Base-by-base conservation (phyloP, 164 flowering plant genomes). In the Euptelea pleiosperma region DNA sequence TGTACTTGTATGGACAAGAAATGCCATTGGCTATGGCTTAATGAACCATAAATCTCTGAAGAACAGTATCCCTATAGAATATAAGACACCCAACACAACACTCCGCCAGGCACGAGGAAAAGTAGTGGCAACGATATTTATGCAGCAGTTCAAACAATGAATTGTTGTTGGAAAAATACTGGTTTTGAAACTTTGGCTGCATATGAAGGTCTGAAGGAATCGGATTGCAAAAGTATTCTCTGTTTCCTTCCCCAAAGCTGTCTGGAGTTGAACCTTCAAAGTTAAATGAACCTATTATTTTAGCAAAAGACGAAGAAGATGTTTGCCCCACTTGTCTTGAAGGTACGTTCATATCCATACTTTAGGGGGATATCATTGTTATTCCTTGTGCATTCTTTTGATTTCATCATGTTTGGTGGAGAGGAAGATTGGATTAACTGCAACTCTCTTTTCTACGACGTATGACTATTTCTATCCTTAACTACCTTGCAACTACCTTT, bases 301-400 rank as follows among this genome's bases (percentile, higher is more conserved):
- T 62, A 16, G 50, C 61, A 19, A 49, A 44, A 26, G 88, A 85
- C n/a, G 90, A 86, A 60, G 96, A 86, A 71, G 93, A 89, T 70
- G 70, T 61, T 52, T 89, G 97, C 66, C 94, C 94, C 29, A 87
- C 80, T 45, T 90, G 97, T 74, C 81, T 90, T 64, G 97, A 90
- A 85, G 97, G 97, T 89, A n/a, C n/a, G n/a, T 10, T 25, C 21
- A 22, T 22, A 25, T 48, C 46, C 28, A 3, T 15, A 15, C 21
- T 56, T 33, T 8, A 9, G 48, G 43, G n/a, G 8, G n/a, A 46
- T 36, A 25, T 4, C 33, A 31, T 30, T 57, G 21, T 34, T 9
- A 7, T 31, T 18, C 22, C 46, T 18, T 60, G 24, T 12, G 0
- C 6, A 40, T 39, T 2, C n/a, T 15, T 22, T 36, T 12, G 16